Evolutionary conservation across 1,139 yeast genomes (phyloP).

Genomic region (Ogataea hybrid): DNA sequence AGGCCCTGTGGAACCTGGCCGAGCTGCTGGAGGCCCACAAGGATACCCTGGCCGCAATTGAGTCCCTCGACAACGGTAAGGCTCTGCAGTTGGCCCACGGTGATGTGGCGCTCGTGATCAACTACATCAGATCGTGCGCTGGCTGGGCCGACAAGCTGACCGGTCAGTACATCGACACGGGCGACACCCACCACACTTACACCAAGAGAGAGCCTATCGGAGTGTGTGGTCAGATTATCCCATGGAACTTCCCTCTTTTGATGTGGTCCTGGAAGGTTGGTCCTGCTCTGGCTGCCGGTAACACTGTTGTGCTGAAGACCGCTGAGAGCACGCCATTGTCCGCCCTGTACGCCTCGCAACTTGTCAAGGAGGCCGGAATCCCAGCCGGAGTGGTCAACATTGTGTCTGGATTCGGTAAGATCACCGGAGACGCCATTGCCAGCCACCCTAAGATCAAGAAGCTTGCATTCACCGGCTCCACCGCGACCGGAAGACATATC

Average conservation of each 20-base stretch:
- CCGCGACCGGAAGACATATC: slow-evolving; percentile 74
- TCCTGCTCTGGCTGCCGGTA: slow-evolving; percentile 82
- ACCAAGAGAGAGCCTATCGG: slow-evolving; percentile 67
- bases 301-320: slow-evolving; percentile 74
- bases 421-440: slow-evolving; percentile 73
- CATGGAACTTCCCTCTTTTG: slow-evolving; percentile 86
- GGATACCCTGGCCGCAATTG: slow-evolving; percentile 65
- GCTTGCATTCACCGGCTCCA: slow-evolving; percentile 85
- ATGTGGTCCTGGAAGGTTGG: slow-evolving; percentile 87
- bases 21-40: slow-evolving; percentile 59
- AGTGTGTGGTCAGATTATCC: slow-evolving; percentile 79
- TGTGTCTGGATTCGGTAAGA: slow-evolving; percentile 74
- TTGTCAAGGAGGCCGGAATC: slow-evolving; percentile 67
- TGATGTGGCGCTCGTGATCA: slow-evolving; percentile 58
- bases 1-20: slow-evolving; percentile 60
- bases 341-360: slow-evolving; percentile 61
- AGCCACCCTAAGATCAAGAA: slow-evolving; percentile 68
- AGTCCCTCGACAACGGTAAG: slow-evolving; percentile 82
- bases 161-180: slow-evolving; percentile 69
- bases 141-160: slow-evolving; percentile 80
- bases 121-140: slow-evolving; percentile 66
- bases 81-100: slow-evolving; percentile 53
- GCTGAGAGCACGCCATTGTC: slow-evolving; percentile 85
- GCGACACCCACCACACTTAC: slow-evolving; percentile 58
- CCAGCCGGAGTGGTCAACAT: slow-evolving; percentile 81